Conservation (phyloP, 306 rosid genomes). For the Dryas alaskensis region DNA sequence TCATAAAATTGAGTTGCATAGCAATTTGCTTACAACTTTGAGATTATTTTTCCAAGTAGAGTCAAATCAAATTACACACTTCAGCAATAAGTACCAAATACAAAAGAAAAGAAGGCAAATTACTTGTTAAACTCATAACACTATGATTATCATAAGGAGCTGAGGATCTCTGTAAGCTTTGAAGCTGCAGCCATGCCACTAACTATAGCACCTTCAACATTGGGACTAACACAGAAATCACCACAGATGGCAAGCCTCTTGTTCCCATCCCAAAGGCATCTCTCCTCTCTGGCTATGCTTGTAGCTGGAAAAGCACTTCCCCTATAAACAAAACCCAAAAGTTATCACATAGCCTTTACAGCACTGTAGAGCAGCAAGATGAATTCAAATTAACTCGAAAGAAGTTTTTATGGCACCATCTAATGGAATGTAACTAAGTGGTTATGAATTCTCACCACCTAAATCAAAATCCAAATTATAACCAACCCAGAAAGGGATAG, state of each 20-base stretch:
- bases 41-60: not conserved
- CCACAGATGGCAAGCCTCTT: conserved; percentile 80
- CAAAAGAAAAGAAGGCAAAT: conserved; percentile 5
- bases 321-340: conserved; percentile 43
- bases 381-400: not conserved
- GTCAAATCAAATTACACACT: not conserved
- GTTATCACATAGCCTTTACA: not conserved
- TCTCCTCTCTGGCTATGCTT: conserved; percentile 65
- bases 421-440: no score
- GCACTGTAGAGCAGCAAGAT: not conserved
- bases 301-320: conserved; percentile 87
- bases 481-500: not conserved
- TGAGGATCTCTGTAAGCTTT: conserved; percentile 42
- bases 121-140: not conserved
- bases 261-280: conserved; percentile 75
- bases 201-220: conserved; percentile 81
- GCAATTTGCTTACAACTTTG: conserved; percentile 7
- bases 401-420: no score
- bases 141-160: conserved; percentile 38
- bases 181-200: conserved; percentile 90
- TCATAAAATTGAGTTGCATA: not conserved
- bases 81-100: not conserved
- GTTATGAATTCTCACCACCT: no score
- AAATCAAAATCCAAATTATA: not conserved
- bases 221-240: conserved; percentile 86